Conservation (phyloP, 305 asterid species). For the Fraxinus dipetala region DNA sequence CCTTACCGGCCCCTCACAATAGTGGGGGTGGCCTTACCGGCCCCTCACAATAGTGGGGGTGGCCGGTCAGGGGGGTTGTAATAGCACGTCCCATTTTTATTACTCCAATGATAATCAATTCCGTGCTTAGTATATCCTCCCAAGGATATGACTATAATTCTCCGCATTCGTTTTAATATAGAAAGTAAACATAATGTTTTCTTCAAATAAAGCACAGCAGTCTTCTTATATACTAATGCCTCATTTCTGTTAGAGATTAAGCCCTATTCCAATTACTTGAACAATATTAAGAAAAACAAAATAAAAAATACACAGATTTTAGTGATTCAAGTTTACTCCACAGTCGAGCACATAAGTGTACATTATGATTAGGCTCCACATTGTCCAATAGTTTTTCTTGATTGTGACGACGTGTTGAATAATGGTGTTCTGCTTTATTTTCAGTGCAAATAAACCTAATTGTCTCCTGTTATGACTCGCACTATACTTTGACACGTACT, state of each 20-base stretch:
- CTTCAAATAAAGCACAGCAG: neutral
- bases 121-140: neutral
- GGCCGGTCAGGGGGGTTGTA: too few relatives aligned
- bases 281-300: neutral
- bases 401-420: neutral
- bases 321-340: neutral
- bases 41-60: too few relatives aligned
- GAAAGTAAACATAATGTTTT: neutral
- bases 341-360: neutral
- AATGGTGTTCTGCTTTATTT: neutral
- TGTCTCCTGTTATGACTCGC: neutral
- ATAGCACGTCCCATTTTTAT: neutral
- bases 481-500: neutral
- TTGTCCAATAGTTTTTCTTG: neutral
- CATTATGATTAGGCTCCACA: neutral
- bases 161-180: neutral
- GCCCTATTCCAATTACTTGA: neutral
- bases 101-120: neutral
- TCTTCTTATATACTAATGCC: neutral
- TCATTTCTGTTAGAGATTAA: neutral
- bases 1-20: too few relatives aligned
- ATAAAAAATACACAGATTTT: neutral
- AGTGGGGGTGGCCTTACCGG: too few relatives aligned
- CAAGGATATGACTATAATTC: neutral
- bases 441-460: neutral